These are phyloP conservation scores for Lentinula novae-zelandiae DNA, from an alignment of 1,284 basidiomycete genomes.

Conservation along the genomic window DNA sequence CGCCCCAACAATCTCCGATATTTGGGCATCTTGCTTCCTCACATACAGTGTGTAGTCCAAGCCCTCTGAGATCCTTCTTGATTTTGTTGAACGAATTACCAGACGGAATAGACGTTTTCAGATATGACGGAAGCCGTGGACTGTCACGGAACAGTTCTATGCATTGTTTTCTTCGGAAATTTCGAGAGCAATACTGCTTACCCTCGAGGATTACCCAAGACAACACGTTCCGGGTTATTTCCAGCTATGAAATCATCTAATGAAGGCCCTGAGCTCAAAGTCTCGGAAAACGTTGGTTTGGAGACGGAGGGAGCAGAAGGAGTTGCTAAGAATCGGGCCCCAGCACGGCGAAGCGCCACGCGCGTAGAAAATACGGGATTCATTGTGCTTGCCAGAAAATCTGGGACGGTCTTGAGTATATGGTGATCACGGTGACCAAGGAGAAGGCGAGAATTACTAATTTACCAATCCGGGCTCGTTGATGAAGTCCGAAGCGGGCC, in stretches of 20 bases:
- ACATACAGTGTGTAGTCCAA: constrained; percentile 94
- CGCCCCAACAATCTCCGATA: constrained; percentile 99
- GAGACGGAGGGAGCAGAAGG: constrained; percentile 38
- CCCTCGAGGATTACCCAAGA: constrained; percentile 79
- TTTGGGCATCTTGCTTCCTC: constrained; percentile 99
- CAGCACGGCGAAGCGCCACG: constrained; percentile 4
- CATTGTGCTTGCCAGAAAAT: not conserved
- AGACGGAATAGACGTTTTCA: constrained; percentile 93
- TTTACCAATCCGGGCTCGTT: not conserved
- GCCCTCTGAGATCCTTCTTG: constrained; percentile 91
- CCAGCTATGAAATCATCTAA: constrained; percentile 85
- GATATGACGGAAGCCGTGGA: constrained; percentile 85
- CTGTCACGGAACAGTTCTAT: constrained; percentile 36
- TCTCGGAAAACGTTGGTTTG: constrained; percentile 49
- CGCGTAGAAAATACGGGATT: constrained; percentile 1
- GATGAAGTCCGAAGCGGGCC: not conserved
- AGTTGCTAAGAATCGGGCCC: constrained; percentile 50
- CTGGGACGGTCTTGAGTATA: not conserved
- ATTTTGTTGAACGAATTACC: constrained; percentile 89
- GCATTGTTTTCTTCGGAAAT: not conserved
- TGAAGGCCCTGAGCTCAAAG: constrained; percentile 69
- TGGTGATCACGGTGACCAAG: not conserved
- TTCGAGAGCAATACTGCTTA: constrained; percentile 31
- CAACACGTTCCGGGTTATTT: constrained; percentile 58
- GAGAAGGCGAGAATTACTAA: not conserved